Conservation (phyloP, 441 rosid species). For the Gossypium lobatum region DNA sequence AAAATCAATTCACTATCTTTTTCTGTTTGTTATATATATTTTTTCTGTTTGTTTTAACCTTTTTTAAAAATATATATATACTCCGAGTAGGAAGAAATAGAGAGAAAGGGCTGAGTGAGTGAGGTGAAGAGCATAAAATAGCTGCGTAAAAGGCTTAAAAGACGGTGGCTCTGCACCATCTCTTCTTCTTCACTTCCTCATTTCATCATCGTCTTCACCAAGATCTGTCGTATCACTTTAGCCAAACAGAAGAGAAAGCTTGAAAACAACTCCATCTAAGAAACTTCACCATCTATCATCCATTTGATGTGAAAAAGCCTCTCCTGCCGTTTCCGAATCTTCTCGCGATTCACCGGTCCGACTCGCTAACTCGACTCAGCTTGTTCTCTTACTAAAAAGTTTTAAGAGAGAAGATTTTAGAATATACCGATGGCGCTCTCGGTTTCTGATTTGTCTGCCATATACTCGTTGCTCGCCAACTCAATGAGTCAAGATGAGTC, state of each 20-base stretch:
- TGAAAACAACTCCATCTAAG: not conserved
- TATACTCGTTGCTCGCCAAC: constrained; percentile 70
- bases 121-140: not conserved
- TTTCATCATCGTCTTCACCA: not conserved
- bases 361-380: constrained; percentile 22
- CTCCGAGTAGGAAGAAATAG: not conserved
- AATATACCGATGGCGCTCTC: constrained; percentile 61
- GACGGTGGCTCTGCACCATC: not conserved
- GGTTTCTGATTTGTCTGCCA: constrained; percentile 74
- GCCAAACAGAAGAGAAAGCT: not conserved
- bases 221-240: not conserved
- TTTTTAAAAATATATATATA: too few relatives aligned
- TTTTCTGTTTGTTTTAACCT: not conserved
- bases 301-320: not conserved
- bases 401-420: not conserved
- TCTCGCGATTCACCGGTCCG: constrained; percentile 28
- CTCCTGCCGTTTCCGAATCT: not conserved
- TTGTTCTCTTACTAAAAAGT: not conserved
- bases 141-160: not conserved
- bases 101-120: not conserved
- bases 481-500: constrained; percentile 85
- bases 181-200: constrained; percentile 2
- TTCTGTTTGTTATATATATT: too few relatives aligned
- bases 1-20: too few relatives aligned
- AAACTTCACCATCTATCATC: constrained; percentile 11